Conservation (phyloP, 2,329 filamentous ascomycete genomes). For the Fusarium sp. region DNA sequence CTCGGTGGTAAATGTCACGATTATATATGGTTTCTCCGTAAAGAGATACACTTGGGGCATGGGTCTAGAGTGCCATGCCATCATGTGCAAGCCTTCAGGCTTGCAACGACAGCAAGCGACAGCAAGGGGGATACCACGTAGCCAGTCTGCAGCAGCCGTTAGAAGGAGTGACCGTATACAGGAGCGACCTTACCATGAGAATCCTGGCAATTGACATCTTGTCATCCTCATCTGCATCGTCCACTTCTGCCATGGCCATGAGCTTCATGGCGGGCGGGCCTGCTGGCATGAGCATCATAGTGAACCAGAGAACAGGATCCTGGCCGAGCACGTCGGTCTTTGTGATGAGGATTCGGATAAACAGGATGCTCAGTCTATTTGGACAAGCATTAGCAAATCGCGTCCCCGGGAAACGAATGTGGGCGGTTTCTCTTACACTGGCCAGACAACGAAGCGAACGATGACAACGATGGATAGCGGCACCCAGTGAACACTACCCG, state of each 20-base stretch:
- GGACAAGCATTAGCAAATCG: not conserved
- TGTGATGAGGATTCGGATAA: constrained; percentile 19
- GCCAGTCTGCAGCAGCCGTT: constrained; percentile 3
- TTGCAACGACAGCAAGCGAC: constrained; percentile 26
- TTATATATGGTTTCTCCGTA: not conserved
- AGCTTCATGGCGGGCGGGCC: constrained; percentile 30
- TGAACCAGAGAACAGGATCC: constrained; percentile 27
- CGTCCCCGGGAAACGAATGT: fast-evolving
- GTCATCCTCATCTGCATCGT: constrained; percentile 27
- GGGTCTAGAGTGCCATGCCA: no score
- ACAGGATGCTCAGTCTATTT: constrained; percentile 20
- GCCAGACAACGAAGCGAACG: constrained; percentile 25
- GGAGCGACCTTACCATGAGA: constrained; percentile 9
- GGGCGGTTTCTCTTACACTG: constrained; percentile 5
- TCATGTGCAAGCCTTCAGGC: constrained; percentile 24
- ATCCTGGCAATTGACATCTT: constrained; percentile 30
- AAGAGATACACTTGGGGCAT: not conserved
- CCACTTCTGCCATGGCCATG: constrained; percentile 27
- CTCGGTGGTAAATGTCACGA: not conserved
- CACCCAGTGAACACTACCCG: constrained; percentile 16
- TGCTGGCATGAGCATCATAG: constrained; percentile 29
- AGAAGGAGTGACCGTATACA: fast-evolving
- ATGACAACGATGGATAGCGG: constrained; percentile 13
- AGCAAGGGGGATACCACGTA: constrained; percentile 25
- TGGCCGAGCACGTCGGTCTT: constrained; percentile 13